These are phyloP conservation scores for Tulasnella sp. DNA, from an alignment of 768 basidiomycete species.

Conservation along the genomic window DNA sequence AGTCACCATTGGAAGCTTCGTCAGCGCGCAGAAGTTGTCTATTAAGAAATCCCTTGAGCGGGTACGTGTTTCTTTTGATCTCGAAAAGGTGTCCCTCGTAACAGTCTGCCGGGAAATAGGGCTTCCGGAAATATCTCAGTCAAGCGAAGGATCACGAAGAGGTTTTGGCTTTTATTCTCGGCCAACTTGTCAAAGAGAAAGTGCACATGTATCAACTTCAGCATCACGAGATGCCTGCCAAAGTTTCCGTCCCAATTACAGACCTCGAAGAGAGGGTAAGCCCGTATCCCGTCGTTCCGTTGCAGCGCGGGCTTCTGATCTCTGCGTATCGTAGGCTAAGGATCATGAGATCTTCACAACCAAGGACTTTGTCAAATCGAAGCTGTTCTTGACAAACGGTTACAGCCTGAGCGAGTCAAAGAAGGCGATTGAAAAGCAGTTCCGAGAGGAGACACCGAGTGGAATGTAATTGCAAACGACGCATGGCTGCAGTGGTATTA, in stretches of 20 bases:
- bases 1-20: slow-evolving; percentile 90
- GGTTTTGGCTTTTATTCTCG: slow-evolving; percentile 86
- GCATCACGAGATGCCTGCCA: slow-evolving; percentile 65
- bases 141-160: slow-evolving; percentile 96
- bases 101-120: slow-evolving; percentile 38
- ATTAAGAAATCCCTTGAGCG: slow-evolving; percentile 97
- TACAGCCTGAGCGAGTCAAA: slow-evolving; percentile 74
- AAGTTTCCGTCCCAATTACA: slow-evolving; percentile 62
- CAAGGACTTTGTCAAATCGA: slow-evolving; percentile 73
- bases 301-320: background rate
- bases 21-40: slow-evolving; percentile 93
- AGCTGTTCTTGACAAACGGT: slow-evolving; percentile 80
- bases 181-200: slow-evolving; percentile 87
- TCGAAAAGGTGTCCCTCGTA: background rate
- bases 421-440: slow-evolving; percentile 26
- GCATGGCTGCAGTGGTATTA: no score
- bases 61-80: slow-evolving; percentile 35
- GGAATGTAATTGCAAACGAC: background rate
- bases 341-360: slow-evolving; percentile 95
- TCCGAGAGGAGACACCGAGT: background rate
- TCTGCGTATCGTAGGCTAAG: slow-evolving; percentile 57
- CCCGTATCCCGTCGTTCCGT: slow-evolving; percentile 11
- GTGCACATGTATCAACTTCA: slow-evolving; percentile 76
- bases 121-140: slow-evolving; percentile 95
- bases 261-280: slow-evolving; percentile 84